Evolutionary conservation across 2,329 filamentous ascomycete genomes (phyloP).

Genomic region (Aureobasidium sp.): DNA sequence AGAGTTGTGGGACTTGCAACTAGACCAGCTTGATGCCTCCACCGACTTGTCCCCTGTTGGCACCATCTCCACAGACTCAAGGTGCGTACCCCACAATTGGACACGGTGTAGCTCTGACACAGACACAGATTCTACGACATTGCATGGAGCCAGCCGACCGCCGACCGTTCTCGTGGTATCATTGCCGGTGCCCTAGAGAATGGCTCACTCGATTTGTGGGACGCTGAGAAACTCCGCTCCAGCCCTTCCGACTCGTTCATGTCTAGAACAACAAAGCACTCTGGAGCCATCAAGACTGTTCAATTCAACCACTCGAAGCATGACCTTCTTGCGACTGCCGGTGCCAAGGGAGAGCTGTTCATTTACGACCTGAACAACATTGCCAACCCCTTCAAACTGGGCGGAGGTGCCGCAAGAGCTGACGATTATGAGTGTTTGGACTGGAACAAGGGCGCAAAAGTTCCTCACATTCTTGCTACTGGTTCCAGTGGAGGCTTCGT

Average conservation of each 20-base stretch:
- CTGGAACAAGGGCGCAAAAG: conserved; percentile 82
- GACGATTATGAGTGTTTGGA: conserved; percentile 95
- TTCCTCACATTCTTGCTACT: conserved; percentile 90
- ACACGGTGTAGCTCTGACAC: conserved; percentile 2
- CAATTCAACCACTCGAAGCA: conserved; percentile 94
- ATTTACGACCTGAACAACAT: conserved; percentile 92
- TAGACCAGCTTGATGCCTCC: conserved; percentile 67
- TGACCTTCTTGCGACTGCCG: conserved; percentile 85
- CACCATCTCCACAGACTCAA: conserved; percentile 80
- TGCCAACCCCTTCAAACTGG: conserved; percentile 77
- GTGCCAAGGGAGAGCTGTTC: conserved; percentile 91
- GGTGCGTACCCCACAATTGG: conserved; percentile 42
- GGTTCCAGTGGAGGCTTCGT: conserved; percentile 91
- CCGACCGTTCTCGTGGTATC: conserved; percentile 72
- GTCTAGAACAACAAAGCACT: conserved; percentile 82
- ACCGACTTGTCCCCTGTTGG: conserved; percentile 79
- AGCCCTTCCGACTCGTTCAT: conserved; percentile 61
- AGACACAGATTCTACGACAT: conserved; percentile 84
- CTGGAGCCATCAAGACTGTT: conserved; percentile 82
- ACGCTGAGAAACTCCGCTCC: conserved; percentile 60
- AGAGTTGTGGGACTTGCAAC: conserved; percentile 87
- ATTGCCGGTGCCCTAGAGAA: conserved; percentile 95
- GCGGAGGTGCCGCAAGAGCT: conserved; percentile 76
- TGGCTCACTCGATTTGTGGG: conserved; percentile 88
- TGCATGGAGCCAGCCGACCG: conserved; percentile 79